These are phyloP conservation scores for Mycena amicta DNA, from an alignment of 768 basidiomycete species.

Conservation along the genomic window DNA sequence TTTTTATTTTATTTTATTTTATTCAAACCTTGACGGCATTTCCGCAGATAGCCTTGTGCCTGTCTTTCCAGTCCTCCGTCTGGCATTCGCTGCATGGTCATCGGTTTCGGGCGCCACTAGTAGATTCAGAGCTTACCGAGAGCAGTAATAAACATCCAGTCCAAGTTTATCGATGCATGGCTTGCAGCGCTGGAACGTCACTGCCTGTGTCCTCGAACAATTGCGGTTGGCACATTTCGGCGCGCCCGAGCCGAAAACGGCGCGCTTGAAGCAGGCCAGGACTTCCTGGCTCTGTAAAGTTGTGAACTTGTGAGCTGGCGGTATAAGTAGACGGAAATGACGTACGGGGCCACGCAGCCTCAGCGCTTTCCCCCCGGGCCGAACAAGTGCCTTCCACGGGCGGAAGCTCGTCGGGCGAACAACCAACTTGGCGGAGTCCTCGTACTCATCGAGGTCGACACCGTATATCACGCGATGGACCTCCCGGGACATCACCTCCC, in stretches of 20 bases:
- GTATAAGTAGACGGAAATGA: background rate
- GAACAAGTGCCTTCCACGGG: background rate
- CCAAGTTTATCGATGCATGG: background rate
- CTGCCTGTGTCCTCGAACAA: background rate
- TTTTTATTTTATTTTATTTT: too few relatives aligned
- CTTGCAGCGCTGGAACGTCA: background rate
- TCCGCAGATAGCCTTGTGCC: background rate
- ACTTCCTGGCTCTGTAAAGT: background rate
- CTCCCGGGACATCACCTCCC: background rate
- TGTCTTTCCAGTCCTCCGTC: background rate
- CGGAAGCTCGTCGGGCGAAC: background rate
- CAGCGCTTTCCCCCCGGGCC: background rate
- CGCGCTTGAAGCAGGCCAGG: background rate
- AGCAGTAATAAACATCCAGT: background rate
- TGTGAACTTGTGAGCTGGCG: background rate
- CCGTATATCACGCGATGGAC: background rate
- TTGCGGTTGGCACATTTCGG: background rate
- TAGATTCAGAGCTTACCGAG: background rate
- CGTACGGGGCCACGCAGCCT: background rate
- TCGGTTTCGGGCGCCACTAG: background rate
- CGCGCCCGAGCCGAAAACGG: background rate
- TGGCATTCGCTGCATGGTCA: background rate
- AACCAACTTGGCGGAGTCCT: background rate
- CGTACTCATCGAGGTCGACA: background rate
- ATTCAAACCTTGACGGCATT: background rate